Evolutionary conservation across 2,329 filamentous ascomycete species (phyloP), one percentile per base, ranked within the genome.

Genomic region (Ophiocordyceps sinensis): DNA sequence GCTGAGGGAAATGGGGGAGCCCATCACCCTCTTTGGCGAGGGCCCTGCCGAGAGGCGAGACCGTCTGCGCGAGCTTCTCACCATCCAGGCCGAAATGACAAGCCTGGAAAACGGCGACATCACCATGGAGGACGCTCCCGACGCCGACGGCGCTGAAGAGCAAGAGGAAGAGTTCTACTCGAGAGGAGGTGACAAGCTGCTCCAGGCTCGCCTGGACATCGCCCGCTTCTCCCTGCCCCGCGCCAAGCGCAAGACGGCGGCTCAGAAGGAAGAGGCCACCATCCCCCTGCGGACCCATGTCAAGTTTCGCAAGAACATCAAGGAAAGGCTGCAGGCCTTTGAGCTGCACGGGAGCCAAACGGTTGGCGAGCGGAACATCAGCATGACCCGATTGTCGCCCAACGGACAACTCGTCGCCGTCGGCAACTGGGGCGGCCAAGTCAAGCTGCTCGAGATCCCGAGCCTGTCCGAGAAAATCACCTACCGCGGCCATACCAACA

Each of bases 121-220:
- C 44, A 67, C 61, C 36, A 78, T 79, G 72, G 72, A 71, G 36
- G 80, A 85, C 53, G 72, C 59, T 9, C 60, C 58, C 43, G 70
- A 66, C 1, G 75, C 76, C 2, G 77, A 75, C 5, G 77, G 78
- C 15, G 78, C 75, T 38, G 79, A 71, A 3, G 85, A 88, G 41
- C 77, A 81, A 50, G 84, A 93, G 49, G 87, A 96, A 55, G 91
- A 98, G 52, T 98, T 95, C 60, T 98, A 95, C 59, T 94, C 89
- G 0, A 75, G 83, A 51, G 91, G 91, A 3, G 76, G 79, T 2
- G 69, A 75, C 4, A 79, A 80, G 34, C 67, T 98, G 21, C 64
- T 94, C 5, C 70, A 82, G 39, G 85, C 86, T 2, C 74, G 91
- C 45, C 77, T 79, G 52, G 73, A 81, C 23, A 87, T 98, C 45